A percentile compares a stretch with the other conserved stretches of the same genome.
These are phyloP conservation scores for Myrica gale DNA, from an alignment of 306 rosid species.

Conservation along the genomic window DNA sequence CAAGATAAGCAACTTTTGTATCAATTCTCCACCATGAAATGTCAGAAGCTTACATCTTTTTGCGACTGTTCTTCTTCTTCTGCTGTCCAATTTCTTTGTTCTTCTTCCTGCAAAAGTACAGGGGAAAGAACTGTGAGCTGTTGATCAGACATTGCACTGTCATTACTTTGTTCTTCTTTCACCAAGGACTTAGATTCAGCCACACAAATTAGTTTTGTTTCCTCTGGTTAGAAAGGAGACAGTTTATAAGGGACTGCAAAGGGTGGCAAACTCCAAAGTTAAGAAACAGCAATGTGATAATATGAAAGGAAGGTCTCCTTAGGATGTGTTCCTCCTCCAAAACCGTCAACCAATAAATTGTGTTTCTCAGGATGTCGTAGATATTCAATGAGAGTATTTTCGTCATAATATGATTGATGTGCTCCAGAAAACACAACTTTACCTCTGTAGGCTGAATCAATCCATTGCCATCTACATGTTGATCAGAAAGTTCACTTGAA, in stretches of 20 bases:
- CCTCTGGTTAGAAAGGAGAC: not conserved
- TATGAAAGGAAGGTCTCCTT: not conserved
- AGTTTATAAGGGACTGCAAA: not conserved
- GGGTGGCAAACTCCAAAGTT: not conserved
- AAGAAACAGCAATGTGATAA: not conserved
- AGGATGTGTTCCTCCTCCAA: not conserved
- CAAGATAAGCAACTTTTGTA: too few species aligned
- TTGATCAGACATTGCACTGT: not conserved
- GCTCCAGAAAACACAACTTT: slow-evolving; percentile 17
- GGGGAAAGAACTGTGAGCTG: not conserved
- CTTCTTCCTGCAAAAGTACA: slow-evolving; percentile 30
- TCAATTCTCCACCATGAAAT: not conserved
- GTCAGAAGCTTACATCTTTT: slow-evolving; percentile 30
- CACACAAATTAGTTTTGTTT: not conserved
- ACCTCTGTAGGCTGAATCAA: slow-evolving; percentile 56
- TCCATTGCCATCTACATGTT: slow-evolving; percentile 34
- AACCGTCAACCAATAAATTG: too few species aligned
- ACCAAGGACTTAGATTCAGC: not conserved
- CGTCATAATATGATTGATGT: slow-evolving; percentile 1
- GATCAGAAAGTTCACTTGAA: slow-evolving; percentile 35
- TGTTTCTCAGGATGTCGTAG: too few species aligned
- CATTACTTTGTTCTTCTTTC: not conserved
- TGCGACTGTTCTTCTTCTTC: slow-evolving; percentile 22
- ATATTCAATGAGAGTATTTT: too few species aligned
- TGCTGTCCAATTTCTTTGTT: slow-evolving; percentile 14